Evolutionary conservation across 495 filamentous ascomycete species (phyloP).

Genomic region (Aspergillus coremiiformis): DNA sequence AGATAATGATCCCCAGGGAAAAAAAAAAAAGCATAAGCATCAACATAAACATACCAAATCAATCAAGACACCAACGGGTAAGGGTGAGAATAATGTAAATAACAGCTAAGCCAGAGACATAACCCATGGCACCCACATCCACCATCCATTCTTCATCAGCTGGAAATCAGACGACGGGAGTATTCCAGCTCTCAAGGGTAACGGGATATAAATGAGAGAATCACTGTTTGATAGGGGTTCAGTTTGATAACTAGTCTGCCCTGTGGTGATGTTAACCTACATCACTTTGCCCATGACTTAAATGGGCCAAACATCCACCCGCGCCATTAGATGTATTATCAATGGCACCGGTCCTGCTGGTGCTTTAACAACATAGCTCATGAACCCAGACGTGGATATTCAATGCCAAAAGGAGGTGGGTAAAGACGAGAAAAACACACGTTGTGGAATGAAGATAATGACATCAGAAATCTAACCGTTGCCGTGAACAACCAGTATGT

Average conservation of each 20-base stretch:
- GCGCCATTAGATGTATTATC: slow-evolving; percentile 8
- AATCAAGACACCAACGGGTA: background rate
- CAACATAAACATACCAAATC: background rate
- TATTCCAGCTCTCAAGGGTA: background rate
- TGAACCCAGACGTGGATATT: slow-evolving; percentile 13
- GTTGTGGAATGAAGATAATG: background rate
- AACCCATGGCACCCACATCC: background rate
- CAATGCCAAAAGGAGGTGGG: background rate
- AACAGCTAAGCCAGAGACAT: background rate
- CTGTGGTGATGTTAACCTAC: background rate
- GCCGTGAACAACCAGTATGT: background rate
- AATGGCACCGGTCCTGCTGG: slow-evolving; percentile 16
- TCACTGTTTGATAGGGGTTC: background rate
- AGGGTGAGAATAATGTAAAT: background rate
- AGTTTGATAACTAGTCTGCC: background rate
- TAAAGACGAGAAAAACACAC: background rate
- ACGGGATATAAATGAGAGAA: background rate
- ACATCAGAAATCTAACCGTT: background rate
- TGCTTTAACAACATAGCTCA: slow-evolving; percentile 13
- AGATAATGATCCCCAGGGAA: background rate
- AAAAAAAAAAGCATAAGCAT: background rate
- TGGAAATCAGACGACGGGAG: background rate
- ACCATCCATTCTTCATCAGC: background rate
- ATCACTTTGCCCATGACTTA: background rate
- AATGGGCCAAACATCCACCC: background rate